A percentile compares a stretch with the other conserved stretches of the same genome.
These are phyloP conservation scores for Pseudogymnoascus sp. DNA, from an alignment of 2,329 filamentous ascomycete species.

Conservation along the genomic window DNA sequence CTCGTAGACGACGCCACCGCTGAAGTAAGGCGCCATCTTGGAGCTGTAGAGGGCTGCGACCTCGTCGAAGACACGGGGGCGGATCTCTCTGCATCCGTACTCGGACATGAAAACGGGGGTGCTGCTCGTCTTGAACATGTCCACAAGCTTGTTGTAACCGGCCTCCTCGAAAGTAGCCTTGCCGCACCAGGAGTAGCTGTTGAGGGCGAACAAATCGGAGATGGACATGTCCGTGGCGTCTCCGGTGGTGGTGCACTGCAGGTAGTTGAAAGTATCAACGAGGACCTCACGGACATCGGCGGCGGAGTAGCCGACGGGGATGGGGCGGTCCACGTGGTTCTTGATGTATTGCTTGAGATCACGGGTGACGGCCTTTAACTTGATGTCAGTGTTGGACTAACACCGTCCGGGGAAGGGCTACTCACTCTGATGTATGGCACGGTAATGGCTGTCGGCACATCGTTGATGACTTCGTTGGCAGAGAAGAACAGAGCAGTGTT, in stretches of 20 bases:
- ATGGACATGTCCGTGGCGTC: conserved; percentile 53
- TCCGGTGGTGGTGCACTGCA: conserved; percentile 55
- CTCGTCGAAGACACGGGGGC: conserved; percentile 70
- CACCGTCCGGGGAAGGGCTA: background rate
- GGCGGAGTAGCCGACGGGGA: conserved; percentile 74
- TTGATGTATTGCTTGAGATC: conserved; percentile 77
- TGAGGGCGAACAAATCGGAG: conserved; percentile 69
- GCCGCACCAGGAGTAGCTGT: conserved; percentile 68
- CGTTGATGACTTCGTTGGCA: conserved; percentile 71
- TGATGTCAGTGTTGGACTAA: conserved; percentile 19
- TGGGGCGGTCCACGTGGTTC: conserved; percentile 57
- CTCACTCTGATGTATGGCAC: conserved; percentile 56
- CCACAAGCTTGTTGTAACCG: conserved; percentile 55
- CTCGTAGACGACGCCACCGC: conserved; percentile 75
- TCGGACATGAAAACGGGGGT: conserved; percentile 79
- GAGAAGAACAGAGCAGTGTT: conserved; percentile 69
- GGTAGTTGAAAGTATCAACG: conserved; percentile 67
- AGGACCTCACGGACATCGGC: conserved; percentile 69
- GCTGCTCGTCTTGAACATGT: conserved; percentile 56
- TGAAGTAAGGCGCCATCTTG: conserved; percentile 61
- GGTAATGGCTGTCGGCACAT: conserved; percentile 48
- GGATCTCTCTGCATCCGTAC: conserved; percentile 66
- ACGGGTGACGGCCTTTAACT: conserved; percentile 59
- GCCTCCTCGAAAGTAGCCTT: conserved; percentile 55
- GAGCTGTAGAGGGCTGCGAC: conserved; percentile 63